phyloP scores from a whole-genome alignment of 2,329 filamentous ascomycete species.

The Parastagonospora nodorum region DNA sequence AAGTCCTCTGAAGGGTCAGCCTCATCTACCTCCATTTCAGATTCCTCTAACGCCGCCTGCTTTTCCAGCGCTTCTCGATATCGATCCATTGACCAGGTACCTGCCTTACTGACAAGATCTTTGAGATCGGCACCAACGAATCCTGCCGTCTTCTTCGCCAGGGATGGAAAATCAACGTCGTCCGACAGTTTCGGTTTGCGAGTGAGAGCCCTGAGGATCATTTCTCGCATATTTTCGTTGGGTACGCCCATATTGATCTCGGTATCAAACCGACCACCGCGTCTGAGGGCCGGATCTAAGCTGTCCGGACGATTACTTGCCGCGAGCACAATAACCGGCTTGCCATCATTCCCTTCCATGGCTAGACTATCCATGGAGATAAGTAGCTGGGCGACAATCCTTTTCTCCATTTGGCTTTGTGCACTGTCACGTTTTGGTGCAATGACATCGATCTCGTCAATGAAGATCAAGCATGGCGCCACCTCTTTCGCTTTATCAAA shows the following conservation, averaged over 20 bases:
- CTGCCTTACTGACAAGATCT: conserved; percentile 69
- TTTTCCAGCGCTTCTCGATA: conserved; percentile 59
- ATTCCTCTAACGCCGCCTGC: no score
- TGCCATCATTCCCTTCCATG: conserved; percentile 71
- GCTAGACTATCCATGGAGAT: conserved; percentile 83
- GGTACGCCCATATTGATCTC: conserved; percentile 90
- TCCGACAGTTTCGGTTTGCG: conserved; percentile 69
- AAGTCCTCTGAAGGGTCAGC: conserved; percentile 8
- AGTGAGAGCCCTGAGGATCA: conserved; percentile 77
- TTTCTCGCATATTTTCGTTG: conserved; percentile 74
- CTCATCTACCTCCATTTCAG: conserved; percentile 55
- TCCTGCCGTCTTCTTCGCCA: conserved; percentile 86
- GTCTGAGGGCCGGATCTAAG: conserved; percentile 76
- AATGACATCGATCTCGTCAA: conserved; percentile 91
- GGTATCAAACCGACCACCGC: conserved; percentile 77
- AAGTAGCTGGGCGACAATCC: conserved; percentile 81
- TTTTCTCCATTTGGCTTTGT: conserved; percentile 86
- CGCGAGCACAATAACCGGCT: conserved; percentile 85
- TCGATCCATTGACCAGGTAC: conserved; percentile 66
- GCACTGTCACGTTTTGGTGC: conserved; percentile 83
- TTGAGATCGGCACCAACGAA: conserved; percentile 92
- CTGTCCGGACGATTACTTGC: conserved; percentile 89
- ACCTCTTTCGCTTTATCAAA: conserved; percentile 87
- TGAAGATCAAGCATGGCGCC: conserved; percentile 87
- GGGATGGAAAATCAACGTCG: conserved; percentile 72